Evolutionary conservation across 2,329 filamentous ascomycete genomes (phyloP), one percentile per base, ranked within the genome.

Genomic region (Knufia petricola): DNA sequence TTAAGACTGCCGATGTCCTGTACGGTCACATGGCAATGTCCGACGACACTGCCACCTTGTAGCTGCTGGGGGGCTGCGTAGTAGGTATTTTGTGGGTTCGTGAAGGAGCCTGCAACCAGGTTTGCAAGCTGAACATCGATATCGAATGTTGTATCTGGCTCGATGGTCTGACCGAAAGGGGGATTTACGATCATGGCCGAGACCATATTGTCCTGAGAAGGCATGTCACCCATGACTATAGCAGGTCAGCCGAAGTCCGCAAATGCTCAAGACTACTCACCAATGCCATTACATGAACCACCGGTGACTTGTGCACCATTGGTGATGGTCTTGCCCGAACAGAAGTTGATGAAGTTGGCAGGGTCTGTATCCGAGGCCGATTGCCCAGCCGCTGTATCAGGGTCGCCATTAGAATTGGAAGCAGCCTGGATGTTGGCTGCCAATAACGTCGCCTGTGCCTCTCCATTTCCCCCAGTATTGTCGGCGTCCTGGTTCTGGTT

Each of bases 321-420:
- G 52, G 76, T 79, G 49, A 75, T 58, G 2, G 67, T 71, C 60
- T 74, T 70, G 52, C 74, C 74, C 4, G 65, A 59, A 59, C 77
- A 80, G 63, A 78, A 75, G 65, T 78, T 78, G 69, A 79, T 78
- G 62, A 79, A 79, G 64, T 79, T 79, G 17, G 62, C 44, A 51
- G 76, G 52, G 45, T 55, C 57, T 71, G 70, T 76, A 20, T 58
- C 53, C 7, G 74, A 76, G n/a, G 69, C 55, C 44, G 67, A 59
- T 54, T 70, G 65, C 46, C 68, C 68, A n/a, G 37, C 57, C 50
- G 69, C 65, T 48, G 61, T 56, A 32, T 54, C 47, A 2, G 49
- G 51, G 23, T 51, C 49, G 47, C 57, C 58, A 31, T 58, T 48
- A 6, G 49, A 50, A 30, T 32, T 34, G 2, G 44, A 47, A n/a